Evolutionary conservation across 2,329 filamentous ascomycete genomes (phyloP).

Genomic region (Clonostachys rhizophaga): DNA sequence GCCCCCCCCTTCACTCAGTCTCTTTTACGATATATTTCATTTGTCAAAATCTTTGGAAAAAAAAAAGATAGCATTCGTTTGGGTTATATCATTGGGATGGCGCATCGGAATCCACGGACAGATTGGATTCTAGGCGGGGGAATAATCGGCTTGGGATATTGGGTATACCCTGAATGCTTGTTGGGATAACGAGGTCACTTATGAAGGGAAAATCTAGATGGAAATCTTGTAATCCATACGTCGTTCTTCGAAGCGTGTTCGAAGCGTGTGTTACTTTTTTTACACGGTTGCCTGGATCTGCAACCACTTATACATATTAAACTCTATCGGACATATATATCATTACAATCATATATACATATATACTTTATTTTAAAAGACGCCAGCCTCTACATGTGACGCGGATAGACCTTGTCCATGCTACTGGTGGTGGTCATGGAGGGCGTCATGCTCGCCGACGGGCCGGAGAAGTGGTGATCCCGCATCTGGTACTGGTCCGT

Average conservation of each 20-base stretch:
- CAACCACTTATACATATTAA: not conserved
- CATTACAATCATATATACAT: not conserved
- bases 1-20: not conserved
- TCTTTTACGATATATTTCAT: not conserved
- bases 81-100: not conserved
- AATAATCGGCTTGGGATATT: too few relatives aligned
- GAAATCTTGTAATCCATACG: too few relatives aligned
- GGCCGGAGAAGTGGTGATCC: constrained; percentile 14
- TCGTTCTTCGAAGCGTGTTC: too few relatives aligned
- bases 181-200: too few relatives aligned
- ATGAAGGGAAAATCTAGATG: too few relatives aligned
- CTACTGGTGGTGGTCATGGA: constrained; percentile 12
- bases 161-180: too few relatives aligned
- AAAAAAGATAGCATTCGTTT: not conserved
- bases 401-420: constrained; percentile 13
- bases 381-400: not conserved
- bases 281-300: too few relatives aligned
- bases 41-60: not conserved
- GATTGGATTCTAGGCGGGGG: too few relatives aligned
- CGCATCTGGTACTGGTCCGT: constrained; percentile 17
- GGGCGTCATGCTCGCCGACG: constrained; percentile 11
- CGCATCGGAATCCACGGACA: too few relatives aligned
- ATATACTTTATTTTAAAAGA: not conserved
- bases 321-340: not conserved
- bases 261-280: not conserved